Evolutionary conservation across 441 rosid genomes (phyloP), one percentile per base, ranked within the genome.

Genomic region (Gossypium trilobum): DNA sequence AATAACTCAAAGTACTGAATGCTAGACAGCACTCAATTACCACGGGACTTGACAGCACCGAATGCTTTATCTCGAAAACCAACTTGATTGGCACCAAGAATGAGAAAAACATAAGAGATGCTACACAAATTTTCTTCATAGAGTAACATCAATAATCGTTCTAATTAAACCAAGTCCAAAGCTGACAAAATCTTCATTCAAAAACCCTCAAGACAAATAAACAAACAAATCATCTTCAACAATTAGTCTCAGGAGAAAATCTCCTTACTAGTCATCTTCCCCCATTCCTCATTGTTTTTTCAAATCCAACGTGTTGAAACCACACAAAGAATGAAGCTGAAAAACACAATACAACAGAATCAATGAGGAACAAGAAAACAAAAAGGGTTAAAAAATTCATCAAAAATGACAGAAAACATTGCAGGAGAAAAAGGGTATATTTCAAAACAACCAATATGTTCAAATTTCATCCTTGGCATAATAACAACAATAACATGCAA

Each of bases 291-390:
- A 48, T 31, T 11, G 51, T 19, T 55, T 70, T 33, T 70, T 19
- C 39, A n/a, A 11, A 4, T 22, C 14, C 56, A 36, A 33, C 0
- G 25, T 31, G 39, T 5, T 16, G 14, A 46, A 66, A 27, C 46
- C 10, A 16, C 72, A 25, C 60, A 51, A 51, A 68, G 22, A 33
- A 55, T 39, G 52, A 56, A 70, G 39, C 72, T 11, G 31, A 17
- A 44, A 68, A 31, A 52, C 48, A 29, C 22, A 71, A 27, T 16
- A 57, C 64, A 42, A 71, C 52, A 58, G 44, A 71, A 71, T 44
- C 56, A 59, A 58, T 22, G 55, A 4, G 13, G 58, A 13, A 33
- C 39, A 33, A 6, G 9, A 6, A 33, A 33, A 6, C 39, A 25
- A 29, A 16, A 36, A 19, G 27, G 67, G 14, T 16, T 62, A 36